Conservation (phyloP, 371 early-diverging fungal genomes). For the Nosema muscidifuracis region DNA sequence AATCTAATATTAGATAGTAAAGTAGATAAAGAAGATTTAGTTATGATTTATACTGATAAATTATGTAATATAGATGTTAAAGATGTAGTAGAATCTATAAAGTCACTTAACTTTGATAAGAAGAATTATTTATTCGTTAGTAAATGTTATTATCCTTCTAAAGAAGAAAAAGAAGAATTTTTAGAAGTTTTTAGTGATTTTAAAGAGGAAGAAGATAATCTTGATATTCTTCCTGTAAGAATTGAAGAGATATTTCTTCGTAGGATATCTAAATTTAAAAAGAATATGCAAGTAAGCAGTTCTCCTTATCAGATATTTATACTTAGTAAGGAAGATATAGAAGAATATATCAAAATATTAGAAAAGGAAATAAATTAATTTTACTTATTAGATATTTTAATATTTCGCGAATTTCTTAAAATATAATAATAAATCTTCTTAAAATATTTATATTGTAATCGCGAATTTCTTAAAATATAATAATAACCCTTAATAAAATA, state of each 20-base stretch:
- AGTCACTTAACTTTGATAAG: neutral
- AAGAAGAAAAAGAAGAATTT: constrained; percentile 8
- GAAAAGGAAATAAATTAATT: neutral
- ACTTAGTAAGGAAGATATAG: neutral
- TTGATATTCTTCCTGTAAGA: neutral
- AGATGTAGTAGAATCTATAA: too few species aligned
- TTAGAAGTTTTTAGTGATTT: neutral
- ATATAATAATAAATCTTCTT: too few species aligned
- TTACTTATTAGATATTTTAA: too few species aligned
- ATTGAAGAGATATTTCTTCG: neutral
- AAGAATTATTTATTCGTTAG: neutral
- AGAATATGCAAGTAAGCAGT: neutral
- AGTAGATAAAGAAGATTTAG: neutral
- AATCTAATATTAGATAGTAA: neutral
- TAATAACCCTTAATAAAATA: too few species aligned
- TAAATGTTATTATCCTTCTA: neutral
- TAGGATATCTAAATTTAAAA: neutral
- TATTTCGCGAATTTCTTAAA: too few species aligned
- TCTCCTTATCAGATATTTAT: neutral
- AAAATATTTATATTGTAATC: too few species aligned
- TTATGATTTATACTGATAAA: neutral
- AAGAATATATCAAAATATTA: neutral
- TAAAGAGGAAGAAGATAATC: neutral
- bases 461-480: too few species aligned
- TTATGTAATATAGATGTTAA: constrained; percentile 8